These are phyloP conservation scores for Amylocystis lapponica DNA, from an alignment of 768 basidiomycete genomes.

Conservation along the genomic window DNA sequence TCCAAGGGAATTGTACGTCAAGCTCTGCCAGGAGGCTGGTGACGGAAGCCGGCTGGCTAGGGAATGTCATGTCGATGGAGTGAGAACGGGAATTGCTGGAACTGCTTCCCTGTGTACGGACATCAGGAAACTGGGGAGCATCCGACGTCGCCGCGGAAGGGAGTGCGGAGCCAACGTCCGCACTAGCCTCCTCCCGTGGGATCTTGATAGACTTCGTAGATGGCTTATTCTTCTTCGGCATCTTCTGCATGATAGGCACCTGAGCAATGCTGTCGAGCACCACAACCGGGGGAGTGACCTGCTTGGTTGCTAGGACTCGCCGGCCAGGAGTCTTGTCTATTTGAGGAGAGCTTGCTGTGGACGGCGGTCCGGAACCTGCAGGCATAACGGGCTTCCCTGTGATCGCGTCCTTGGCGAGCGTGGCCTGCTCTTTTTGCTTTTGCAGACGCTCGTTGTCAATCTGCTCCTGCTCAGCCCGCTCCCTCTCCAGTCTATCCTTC, in stretches of 20 bases:
- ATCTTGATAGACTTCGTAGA: conserved; percentile 50
- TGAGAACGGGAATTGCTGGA: conserved; percentile 56
- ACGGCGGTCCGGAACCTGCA: conserved; percentile 13
- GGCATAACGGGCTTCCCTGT: conserved; percentile 4
- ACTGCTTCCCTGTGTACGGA: conserved; percentile 37
- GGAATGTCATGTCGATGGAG: conserved; percentile 46
- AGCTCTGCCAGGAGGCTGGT: conserved; percentile 67
- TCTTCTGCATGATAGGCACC: conserved; percentile 72
- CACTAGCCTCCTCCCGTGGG: conserved; percentile 51
- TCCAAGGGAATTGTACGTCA: conserved; percentile 48
- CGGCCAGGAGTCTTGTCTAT: not conserved
- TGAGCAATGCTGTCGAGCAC: conserved; percentile 38
- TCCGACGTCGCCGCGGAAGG: conserved; percentile 47
- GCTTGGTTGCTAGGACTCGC: conserved; percentile 17
- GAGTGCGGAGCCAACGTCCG: conserved; percentile 37
- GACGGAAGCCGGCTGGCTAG: conserved; percentile 44
- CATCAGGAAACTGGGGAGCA: conserved; percentile 31
- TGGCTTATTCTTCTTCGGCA: conserved; percentile 80
- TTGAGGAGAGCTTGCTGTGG: not conserved
- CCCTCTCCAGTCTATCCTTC: conserved; percentile 33
- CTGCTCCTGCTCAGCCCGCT: conserved; percentile 29
- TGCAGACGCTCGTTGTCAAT: conserved; percentile 21
- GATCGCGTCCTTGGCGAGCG: conserved; percentile 12
- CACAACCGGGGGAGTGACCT: conserved; percentile 10
- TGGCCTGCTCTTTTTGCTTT: conserved; percentile 20